A percentile compares a stretch with the other conserved stretches of the same genome.
phyloP scores from a whole-genome alignment of 805 yeast genomes.

The Grigorovia yakushimaensis region DNA sequence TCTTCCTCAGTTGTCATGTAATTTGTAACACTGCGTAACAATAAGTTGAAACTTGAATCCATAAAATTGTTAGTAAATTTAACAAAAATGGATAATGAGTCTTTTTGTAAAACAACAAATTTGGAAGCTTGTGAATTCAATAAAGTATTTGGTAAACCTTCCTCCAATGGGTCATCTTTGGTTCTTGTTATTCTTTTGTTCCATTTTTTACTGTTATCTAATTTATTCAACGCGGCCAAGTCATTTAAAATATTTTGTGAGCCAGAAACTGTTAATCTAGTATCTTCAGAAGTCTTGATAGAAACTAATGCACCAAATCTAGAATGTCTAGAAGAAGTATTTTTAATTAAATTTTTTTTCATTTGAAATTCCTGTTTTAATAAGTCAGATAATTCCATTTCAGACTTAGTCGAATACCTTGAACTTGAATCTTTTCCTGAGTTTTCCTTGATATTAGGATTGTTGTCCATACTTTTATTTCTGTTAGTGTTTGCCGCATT shows the following conservation, averaged over 20 bases:
- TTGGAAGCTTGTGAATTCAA: conserved; percentile 15
- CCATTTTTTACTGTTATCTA: conserved; percentile 68
- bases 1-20: conserved; percentile 35
- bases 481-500: background rate
- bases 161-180: conserved; percentile 25
- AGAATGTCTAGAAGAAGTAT: conserved; percentile 68
- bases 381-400: conserved; percentile 38
- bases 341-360: conserved; percentile 38
- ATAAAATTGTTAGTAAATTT: conserved; percentile 48
- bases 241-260: conserved; percentile 57
- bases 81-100: conserved; percentile 27
- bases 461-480: background rate
- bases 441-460: background rate
- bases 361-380: conserved; percentile 52
- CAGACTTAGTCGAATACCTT: conserved; percentile 24
- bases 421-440: background rate
- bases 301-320: conserved; percentile 83
- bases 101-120: conserved; percentile 25
- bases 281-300: conserved; percentile 50
- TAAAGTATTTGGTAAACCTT: conserved; percentile 25
- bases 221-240: conserved; percentile 44
- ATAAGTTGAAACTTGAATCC: conserved; percentile 66
- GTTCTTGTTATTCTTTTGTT: conserved; percentile 29
- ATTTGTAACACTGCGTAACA: conserved; percentile 45
- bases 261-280: conserved; percentile 51